A percentile compares a stretch with the other conserved stretches of the same genome.
phyloP scores from a whole-genome alignment of 2,329 filamentous ascomycete species.

The Neonectria neomacrospora region DNA sequence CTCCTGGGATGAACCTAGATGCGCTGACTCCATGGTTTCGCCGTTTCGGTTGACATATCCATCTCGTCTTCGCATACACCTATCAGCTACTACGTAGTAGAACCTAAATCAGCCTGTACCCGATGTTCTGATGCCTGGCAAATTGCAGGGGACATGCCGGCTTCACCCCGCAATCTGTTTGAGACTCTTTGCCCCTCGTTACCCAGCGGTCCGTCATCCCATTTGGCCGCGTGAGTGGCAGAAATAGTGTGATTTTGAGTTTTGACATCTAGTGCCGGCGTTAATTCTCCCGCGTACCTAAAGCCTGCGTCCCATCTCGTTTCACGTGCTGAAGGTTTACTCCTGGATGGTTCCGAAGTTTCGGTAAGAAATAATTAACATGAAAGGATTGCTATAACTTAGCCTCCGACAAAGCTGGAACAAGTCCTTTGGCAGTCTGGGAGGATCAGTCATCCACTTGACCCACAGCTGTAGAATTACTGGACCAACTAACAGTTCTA shows the following conservation, averaged over 20 bases:
- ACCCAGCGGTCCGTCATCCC: slow-evolving; percentile 1
- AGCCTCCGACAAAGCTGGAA: too few relatives aligned
- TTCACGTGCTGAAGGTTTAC: neutral
- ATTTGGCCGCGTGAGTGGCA: neutral
- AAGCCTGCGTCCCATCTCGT: neutral
- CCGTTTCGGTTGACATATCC: neutral
- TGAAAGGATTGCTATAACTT: neutral
- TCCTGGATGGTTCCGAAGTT: neutral
- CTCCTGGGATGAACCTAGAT: neutral
- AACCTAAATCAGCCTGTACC: neutral
- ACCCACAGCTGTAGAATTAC: too few relatives aligned
- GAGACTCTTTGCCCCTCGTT: neutral
- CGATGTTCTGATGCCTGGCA: slow-evolving; percentile 1
- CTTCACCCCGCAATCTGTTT: slow-evolving; percentile 19
- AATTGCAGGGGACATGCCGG: slow-evolving; percentile 11
- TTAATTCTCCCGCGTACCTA: neutral
- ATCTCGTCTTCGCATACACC: neutral
- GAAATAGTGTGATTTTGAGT: neutral
- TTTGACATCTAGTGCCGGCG: neutral
- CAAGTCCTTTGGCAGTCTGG: too few relatives aligned
- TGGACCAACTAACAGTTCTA: too few relatives aligned
- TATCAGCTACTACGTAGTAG: neutral
- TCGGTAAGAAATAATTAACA: neutral
- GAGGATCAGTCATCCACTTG: too few relatives aligned
- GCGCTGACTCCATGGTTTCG: neutral